Evolutionary conservation across 139 green algal genomes (phyloP).

Genomic region (Micractinium conductrix): DNA sequence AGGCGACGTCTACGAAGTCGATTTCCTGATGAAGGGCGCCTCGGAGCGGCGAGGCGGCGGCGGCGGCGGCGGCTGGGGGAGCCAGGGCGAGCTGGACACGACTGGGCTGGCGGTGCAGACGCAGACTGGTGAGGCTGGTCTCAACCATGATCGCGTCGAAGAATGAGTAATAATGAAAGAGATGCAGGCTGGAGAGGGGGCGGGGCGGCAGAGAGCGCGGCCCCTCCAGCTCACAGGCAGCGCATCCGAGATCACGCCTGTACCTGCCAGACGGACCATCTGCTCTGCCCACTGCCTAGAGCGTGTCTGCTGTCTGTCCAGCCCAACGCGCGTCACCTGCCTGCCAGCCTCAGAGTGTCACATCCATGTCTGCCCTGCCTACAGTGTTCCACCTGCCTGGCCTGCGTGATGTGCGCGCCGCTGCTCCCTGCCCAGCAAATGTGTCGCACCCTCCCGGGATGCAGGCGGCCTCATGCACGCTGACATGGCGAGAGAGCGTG

Average conservation of each 20-base stretch:
- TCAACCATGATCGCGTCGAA: too few relatives aligned
- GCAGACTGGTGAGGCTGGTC: conserved; percentile 48
- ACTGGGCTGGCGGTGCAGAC: conserved; percentile 32
- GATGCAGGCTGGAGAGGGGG: not conserved
- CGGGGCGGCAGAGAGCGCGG: not conserved
- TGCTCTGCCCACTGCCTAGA: too few relatives aligned
- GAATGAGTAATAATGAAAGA: too few relatives aligned
- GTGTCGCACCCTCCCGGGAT: not conserved
- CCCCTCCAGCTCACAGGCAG: too few relatives aligned
- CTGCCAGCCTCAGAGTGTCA: too few relatives aligned
- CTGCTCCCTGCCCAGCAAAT: too few relatives aligned
- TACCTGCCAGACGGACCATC: too few relatives aligned
- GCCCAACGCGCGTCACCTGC: too few relatives aligned
- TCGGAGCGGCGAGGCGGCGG: not conserved
- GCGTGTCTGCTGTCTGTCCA: too few relatives aligned
- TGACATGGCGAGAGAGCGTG: conserved; percentile 66
- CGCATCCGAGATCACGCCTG: too few relatives aligned
- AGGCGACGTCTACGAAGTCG: conserved; percentile 79
- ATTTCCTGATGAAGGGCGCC: conserved; percentile 76
- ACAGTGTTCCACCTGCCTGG: not conserved
- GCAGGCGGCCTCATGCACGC: conserved; percentile 58
- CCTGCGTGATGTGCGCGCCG: too few relatives aligned
- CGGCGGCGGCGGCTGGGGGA: not conserved
- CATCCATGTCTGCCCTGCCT: too few relatives aligned
- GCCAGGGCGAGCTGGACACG: conserved; percentile 41